Percentiles rank a stretch among this genome's conserved stretches.
These are phyloP conservation scores for Calonectria hawksworthii DNA, from an alignment of 2,329 filamentous ascomycete species.

Conservation along the genomic window DNA sequence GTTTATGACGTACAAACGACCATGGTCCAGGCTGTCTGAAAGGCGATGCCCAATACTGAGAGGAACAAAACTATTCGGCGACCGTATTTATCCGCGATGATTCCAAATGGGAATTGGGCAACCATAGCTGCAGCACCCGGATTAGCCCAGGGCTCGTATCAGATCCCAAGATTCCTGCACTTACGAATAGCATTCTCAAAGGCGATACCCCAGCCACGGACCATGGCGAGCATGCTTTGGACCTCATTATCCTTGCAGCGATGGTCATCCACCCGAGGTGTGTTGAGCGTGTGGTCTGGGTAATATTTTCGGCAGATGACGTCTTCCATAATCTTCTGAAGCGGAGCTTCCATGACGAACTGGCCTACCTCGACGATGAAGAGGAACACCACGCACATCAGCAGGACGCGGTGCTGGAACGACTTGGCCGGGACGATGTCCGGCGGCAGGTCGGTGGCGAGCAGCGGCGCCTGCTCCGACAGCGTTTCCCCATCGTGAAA, in stretches of 20 bases:
- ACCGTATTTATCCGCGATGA: constrained; percentile 63
- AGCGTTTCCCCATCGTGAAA: neutral
- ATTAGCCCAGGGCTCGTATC: neutral
- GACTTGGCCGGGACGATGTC: constrained; percentile 41
- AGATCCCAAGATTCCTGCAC: constrained; percentile 25
- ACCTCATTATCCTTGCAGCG: constrained; percentile 65
- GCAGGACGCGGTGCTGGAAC: constrained; percentile 48
- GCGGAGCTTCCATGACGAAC: constrained; percentile 56
- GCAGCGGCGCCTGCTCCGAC: constrained; percentile 40
- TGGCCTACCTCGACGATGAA: constrained; percentile 60
- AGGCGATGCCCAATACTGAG: constrained; percentile 48
- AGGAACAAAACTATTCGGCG: constrained; percentile 58
- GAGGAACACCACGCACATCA: constrained; percentile 55
- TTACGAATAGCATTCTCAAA: constrained; percentile 62
- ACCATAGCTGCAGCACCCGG: constrained; percentile 51
- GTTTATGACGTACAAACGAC: constrained; percentile 47
- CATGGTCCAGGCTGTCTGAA: constrained; percentile 48
- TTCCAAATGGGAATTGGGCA: constrained; percentile 60
- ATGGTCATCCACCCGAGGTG: constrained; percentile 51
- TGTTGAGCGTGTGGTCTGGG: constrained; percentile 53
- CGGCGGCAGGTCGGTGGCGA: constrained; percentile 36
- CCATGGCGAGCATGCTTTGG: constrained; percentile 65
- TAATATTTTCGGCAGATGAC: constrained; percentile 66
- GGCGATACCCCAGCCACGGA: constrained; percentile 62
- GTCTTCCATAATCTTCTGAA: constrained; percentile 65